A percentile compares a stretch with the other conserved stretches of the same genome.
phyloP scores from a whole-genome alignment of 2,329 filamentous ascomycete genomes.

The Byssothecium circinans region DNA sequence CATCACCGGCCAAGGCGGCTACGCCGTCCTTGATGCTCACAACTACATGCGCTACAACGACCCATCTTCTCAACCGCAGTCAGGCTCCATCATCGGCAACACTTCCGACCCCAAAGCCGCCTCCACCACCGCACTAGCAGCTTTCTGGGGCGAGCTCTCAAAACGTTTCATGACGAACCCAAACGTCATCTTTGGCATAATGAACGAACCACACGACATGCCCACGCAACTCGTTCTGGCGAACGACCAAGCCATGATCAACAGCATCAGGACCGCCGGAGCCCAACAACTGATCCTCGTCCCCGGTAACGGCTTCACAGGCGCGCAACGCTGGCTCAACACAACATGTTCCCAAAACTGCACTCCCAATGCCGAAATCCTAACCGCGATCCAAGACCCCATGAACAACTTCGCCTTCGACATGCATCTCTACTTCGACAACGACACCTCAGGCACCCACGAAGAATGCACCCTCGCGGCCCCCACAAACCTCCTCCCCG shows the following conservation, averaged over 20 bases:
- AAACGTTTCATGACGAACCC: conserved; percentile 44
- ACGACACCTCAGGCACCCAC: conserved; percentile 52
- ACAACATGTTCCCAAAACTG: conserved; percentile 30
- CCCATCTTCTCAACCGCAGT: conserved; percentile 52
- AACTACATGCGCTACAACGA: conserved; percentile 58
- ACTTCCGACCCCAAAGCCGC: conserved; percentile 49
- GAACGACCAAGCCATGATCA: conserved; percentile 54
- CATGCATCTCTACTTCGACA: conserved; percentile 57
- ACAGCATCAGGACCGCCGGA: conserved; percentile 48
- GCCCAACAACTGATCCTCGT: conserved; percentile 54
- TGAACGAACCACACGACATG: conserved; percentile 58
- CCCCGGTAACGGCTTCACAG: conserved; percentile 55
- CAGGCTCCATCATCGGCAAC: conserved; percentile 55
- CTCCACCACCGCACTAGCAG: conserved; percentile 52
- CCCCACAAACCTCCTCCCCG: conserved; percentile 43
- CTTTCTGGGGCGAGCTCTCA: conserved; percentile 55
- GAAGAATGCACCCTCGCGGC: conserved; percentile 50
- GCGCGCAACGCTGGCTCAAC: conserved; percentile 53
- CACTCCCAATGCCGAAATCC: conserved; percentile 39
- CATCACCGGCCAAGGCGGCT: conserved; percentile 50
- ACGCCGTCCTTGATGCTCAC: conserved; percentile 56
- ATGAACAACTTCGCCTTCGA: conserved; percentile 54
- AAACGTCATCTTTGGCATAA: conserved; percentile 56
- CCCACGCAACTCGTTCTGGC: conserved; percentile 48
- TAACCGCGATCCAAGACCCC: conserved; percentile 52